These are phyloP conservation scores for Albugo candida DNA, from an alignment of 352 stramenopile genomes.

Conservation along the genomic window DNA sequence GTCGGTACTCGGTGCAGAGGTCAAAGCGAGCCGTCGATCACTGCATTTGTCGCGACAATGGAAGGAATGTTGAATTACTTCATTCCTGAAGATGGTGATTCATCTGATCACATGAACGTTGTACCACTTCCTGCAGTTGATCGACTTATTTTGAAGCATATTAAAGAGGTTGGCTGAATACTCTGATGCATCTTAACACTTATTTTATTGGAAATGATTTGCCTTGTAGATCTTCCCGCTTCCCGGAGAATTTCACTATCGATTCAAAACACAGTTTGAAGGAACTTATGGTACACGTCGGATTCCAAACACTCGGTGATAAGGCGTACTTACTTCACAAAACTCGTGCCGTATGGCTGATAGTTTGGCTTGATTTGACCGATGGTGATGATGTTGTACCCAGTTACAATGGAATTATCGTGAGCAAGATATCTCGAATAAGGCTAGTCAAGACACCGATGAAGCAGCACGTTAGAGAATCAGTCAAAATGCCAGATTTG, in stretches of 20 bases:
- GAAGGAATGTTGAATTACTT: constrained; percentile 81
- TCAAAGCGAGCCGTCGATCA: neutral
- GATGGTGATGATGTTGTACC: constrained; percentile 50
- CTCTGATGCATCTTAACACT: neutral
- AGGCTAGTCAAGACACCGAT: neutral
- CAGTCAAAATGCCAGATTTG: constrained; percentile 26
- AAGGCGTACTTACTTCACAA: neutral
- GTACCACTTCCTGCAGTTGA: constrained; percentile 61
- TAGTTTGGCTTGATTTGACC: constrained; percentile 67
- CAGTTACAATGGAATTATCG: constrained; percentile 58
- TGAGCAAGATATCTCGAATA: constrained; percentile 65
- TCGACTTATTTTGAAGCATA: constrained; percentile 42
- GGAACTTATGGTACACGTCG: constrained; percentile 50
- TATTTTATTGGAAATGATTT: neutral
- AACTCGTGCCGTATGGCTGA: neutral
- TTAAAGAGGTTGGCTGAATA: constrained; percentile 41
- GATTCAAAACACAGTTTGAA: constrained; percentile 74
- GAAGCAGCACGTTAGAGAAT: constrained; percentile 11
- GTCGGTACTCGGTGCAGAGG: neutral
- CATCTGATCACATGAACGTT: constrained; percentile 70
- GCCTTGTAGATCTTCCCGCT: constrained; percentile 37
- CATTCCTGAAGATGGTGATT: constrained; percentile 68
- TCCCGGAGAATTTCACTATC: constrained; percentile 65
- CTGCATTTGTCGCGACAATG: constrained; percentile 15
- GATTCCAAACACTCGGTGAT: neutral